A percentile compares a stretch with the other conserved stretches of the same genome.
Evolutionary conservation across 306 rosid species (phyloP).

Genomic region (Ormosia semicastrata): DNA sequence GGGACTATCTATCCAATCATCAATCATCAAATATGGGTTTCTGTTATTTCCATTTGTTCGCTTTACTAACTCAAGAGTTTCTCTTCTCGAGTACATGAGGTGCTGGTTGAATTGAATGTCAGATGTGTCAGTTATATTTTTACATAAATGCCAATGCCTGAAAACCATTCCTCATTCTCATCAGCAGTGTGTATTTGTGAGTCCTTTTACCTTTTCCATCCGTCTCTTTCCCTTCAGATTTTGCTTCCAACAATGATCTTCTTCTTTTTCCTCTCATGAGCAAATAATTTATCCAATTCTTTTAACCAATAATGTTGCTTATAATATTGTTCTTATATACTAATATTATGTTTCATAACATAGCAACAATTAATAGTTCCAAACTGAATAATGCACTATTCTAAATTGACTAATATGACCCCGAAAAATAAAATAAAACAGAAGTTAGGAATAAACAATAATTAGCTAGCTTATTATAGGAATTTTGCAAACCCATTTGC

Average conservation of each 20-base stretch:
- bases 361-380: background rate
- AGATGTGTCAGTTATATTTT: background rate
- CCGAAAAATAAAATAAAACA: background rate
- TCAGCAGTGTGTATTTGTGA: background rate
- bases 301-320: background rate
- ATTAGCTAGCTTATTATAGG: background rate
- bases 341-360: background rate
- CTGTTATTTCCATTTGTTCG: background rate
- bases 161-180: slow-evolving; percentile 29
- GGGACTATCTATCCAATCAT: background rate
- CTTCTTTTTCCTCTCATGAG: background rate
- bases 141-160: background rate
- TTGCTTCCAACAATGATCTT: slow-evolving; percentile 5
- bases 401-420: background rate
- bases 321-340: background rate
- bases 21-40: slow-evolving; percentile 3
- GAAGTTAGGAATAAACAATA: background rate
- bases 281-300: background rate
- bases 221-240: slow-evolving; percentile 10
- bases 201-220: background rate
- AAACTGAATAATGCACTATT: background rate
- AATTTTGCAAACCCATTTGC: background rate
- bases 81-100: background rate
- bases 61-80: background rate
- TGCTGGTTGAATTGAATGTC: slow-evolving; percentile 16